Evolutionary conservation across 495 filamentous ascomycete genomes (phyloP), one percentile per base, ranked within the genome.

Genomic region (Friedmanniomyces endolithicus): DNA sequence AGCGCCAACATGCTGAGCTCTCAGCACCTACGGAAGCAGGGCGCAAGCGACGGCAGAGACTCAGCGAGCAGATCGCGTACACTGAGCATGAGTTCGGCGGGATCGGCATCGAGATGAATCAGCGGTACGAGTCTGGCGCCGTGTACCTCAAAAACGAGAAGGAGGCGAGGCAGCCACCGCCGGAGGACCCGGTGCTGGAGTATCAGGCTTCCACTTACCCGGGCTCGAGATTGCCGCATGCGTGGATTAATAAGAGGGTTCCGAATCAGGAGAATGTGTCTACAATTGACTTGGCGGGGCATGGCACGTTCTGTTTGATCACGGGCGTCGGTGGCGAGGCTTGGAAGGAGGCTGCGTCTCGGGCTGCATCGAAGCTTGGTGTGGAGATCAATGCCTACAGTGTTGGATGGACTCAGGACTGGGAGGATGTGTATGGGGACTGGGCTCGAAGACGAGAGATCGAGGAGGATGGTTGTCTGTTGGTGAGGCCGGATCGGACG

Each of bases 231-330:
- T 60, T 77, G 2, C 77, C 77, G 7, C 77, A 80, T 60, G 76
- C 71, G 1, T 80, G 77, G 77, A 61, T 80, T 0, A 77, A 76
- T 27, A 70, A 67, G 16, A 54, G 59, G 2, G 52, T 65, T 14
- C 75, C 75, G 1, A 59, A 58, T 12, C 64, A 72, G 44, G 46
- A 14, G 11, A 57, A 59, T 24, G 56, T 78, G 48, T 77, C 74
- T 1, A 78, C 74, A 1, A 71, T 76, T 44, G 77, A 80, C 58
- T 52, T 80, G 7, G 74, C 75, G 2, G 77, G 76, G 7, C 64
- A 76, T 52, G 72, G 76, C 0, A 53, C 56, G 2, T 80, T 78
- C 60, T 67, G 63, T 20, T 53, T 79, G 0, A 55, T 78, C 0
- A 76, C 75, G 0, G 76, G 76, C 8, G 67, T 74, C 41, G 74